A percentile compares a stretch with the other conserved stretches of the same genome.
These are phyloP conservation scores for Sistotremastrum suecicum DNA, from an alignment of 768 basidiomycete species.

Conservation along the genomic window DNA sequence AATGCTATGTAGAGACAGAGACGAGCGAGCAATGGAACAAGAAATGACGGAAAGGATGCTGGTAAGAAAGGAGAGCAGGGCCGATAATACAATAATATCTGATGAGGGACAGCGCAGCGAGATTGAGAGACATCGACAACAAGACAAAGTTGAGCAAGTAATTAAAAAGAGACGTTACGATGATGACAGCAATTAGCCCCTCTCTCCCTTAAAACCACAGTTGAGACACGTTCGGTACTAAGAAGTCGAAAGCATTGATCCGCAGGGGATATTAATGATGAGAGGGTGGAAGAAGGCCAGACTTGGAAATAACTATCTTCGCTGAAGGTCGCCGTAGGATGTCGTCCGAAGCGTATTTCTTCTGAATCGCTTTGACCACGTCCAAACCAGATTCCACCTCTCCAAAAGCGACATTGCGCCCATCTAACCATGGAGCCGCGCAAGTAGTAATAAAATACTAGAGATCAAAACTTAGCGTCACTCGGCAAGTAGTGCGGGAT, in stretches of 20 bases:
- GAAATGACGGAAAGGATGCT: no score
- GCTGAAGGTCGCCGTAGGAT: slow-evolving; percentile 16
- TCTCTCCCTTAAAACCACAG: no score
- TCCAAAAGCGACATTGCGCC: slow-evolving; percentile 30
- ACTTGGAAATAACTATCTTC: slow-evolving; percentile 13
- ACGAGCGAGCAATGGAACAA: no score
- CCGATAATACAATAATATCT: no score
- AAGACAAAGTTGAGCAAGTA: no score
- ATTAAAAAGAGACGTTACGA: no score
- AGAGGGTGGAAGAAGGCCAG: slow-evolving; percentile 10
- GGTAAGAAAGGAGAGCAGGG: no score
- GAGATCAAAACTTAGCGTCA: not conserved
- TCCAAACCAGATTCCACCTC: slow-evolving; percentile 28
- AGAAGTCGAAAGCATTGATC: not conserved
- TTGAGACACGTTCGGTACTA: not conserved
- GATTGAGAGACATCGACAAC: no score
- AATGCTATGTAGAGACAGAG: no score
- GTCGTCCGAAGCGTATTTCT: slow-evolving; percentile 14
- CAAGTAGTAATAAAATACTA: slow-evolving; percentile 28
- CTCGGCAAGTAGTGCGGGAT: not conserved
- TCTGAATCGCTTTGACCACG: slow-evolving; percentile 22
- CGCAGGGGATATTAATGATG: not conserved
- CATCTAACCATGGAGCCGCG: slow-evolving; percentile 24
- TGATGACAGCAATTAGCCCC: no score
- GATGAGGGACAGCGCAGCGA: no score